Percentiles rank a stretch among this genome's conserved stretches.
Evolutionary conservation across 2,329 filamentous ascomycete species (phyloP).

Genomic region (Penicillium sp.): DNA sequence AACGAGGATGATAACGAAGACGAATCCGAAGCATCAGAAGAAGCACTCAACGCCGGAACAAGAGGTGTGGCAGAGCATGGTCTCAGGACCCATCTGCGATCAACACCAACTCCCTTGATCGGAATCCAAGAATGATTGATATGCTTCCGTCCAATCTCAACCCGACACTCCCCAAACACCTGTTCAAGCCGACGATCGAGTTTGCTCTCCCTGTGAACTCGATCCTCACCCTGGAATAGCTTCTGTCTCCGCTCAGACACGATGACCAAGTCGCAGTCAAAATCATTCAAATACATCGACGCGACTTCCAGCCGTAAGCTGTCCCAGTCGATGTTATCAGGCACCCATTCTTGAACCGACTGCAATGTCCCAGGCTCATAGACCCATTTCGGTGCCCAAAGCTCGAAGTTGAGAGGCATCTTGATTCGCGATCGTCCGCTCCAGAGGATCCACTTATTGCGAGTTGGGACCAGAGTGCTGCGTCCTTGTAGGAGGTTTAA

Average conservation of each 20-base stretch:
- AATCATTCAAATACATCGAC: slow-evolving; percentile 10
- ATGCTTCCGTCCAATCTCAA: slow-evolving; percentile 9
- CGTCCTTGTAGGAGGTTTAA: slow-evolving; percentile 1
- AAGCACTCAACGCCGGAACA: not conserved
- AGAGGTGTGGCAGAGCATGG: slow-evolving; percentile 11
- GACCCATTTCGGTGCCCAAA: slow-evolving; percentile 6
- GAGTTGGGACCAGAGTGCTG: slow-evolving; percentile 6
- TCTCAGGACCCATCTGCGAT: slow-evolving; percentile 3
- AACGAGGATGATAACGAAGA: not conserved
- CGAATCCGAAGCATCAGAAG: not conserved
- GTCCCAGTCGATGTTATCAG: slow-evolving; percentile 11
- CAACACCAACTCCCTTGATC: slow-evolving; percentile 7
- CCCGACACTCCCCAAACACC: not conserved
- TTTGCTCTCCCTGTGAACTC: slow-evolving; percentile 4
- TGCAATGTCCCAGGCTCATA: slow-evolving; percentile 5
- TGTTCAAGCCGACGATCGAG: slow-evolving; percentile 2
- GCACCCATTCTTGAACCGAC: slow-evolving; percentile 3
- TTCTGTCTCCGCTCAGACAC: slow-evolving; percentile 8
- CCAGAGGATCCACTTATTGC: slow-evolving; percentile 12
- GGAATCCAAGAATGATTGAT: slow-evolving; percentile 7
- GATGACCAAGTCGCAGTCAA: slow-evolving; percentile 7
- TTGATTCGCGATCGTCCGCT: slow-evolving; percentile 6
- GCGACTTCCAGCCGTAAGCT: slow-evolving; percentile 9
- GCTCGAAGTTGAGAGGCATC: slow-evolving; percentile 7
- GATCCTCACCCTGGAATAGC: slow-evolving; percentile 7